Base-by-base conservation (phyloP, 2,329 filamentous ascomycete genomes). In the Beauveria rudraprayagi region DNA sequence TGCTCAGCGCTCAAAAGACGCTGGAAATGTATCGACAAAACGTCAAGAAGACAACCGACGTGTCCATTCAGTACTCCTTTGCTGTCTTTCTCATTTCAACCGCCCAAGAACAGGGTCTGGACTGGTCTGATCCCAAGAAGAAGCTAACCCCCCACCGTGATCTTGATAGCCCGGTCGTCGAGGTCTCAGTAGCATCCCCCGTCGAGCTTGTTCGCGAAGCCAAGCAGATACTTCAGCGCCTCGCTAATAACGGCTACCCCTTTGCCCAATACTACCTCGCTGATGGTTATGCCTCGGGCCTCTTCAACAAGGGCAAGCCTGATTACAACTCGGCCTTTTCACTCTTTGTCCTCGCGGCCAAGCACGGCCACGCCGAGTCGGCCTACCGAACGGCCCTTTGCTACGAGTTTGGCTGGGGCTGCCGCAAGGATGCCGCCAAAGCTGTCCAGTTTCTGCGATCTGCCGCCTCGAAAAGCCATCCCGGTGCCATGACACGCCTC, bases 391-490 rank as follows among this genome's bases (percentile, higher is more conserved):
- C 93, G 57, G 94, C 90, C 17, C 80, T 99, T 61, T 97, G 92
- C 77, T 97, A 97, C 76, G 94, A 99, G 74, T 97, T 97, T 74
- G 94, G 92, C 64, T 99, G 94, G 94, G 94, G 94, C 46, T 95
- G 89, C 69, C 87, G 91, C 61, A 91, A 91, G 69, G 92, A 97
- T 69, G 89, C 90, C 61, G 85, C 89, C 55, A 97, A 97, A 75
- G 93, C 94, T 48, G 90, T 95, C 1, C 92, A 97, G 71, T 99
- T 94, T 73, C 89, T 96, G 70, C 88, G 93, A 60, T 88, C 89
- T 64, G 90, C 92, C 10, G 92, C 94, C 2, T 90, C 92, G 7
- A 97, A 97, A 74, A 90, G 92, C 63, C 94, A 99, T 69, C 94
- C 94, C 0, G 94, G 94, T 55, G 93, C 94, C 55, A 96, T 97